Evolutionary conservation across 192 early-diverging fungal genomes (phyloP), one percentile per base, ranked within the genome.

Genomic region (Borealophlyctis nickersoniae): DNA sequence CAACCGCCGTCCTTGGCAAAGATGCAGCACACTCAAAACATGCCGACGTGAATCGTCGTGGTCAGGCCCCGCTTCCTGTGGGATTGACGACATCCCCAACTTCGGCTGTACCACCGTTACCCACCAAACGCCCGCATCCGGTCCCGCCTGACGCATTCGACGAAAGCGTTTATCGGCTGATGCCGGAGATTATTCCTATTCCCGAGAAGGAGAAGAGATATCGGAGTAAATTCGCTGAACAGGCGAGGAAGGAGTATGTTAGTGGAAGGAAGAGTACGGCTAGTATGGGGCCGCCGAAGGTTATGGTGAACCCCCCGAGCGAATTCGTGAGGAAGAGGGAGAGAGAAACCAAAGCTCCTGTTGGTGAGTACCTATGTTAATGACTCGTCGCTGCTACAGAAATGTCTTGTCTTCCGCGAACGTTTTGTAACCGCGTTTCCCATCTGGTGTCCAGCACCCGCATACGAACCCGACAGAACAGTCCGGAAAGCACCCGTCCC

Each of bases 221-320:
- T 66, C 32, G 62, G 22, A 67, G 62, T 58, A 71, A 72, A 59
- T 81, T 72, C 70, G 75, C 83, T 4, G 61, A 65, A 11, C 63
- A 70, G 56, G 83, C 66, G 39, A 61, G 73, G 19, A 56, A 66
- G 23, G 80, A 85, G 63, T 77, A 74, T 64, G 45, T 55, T 2
- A 28, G 49, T 0, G 72, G 62, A 23, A 63, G 61, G 26, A 85
- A 83, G 71, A 39, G 26, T 2, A 63, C 76, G 23, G 83, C 81
- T 13, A 75, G 72, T 35, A 85, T 85, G 81, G 83, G 83, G 3
- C 75, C 74, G 5, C 70, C 74, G 11, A 72, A 80, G 52, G 77
- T 80, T 14, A 39, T 57, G 26, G 45, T 77, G 27, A 66, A 63
- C 7, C 57, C 56, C 19, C 74, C 78, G 16, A 58, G 60, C 16